Conservation (phyloP, 2,329 filamentous ascomycete genomes). For the Cladosporium phlei region DNA sequence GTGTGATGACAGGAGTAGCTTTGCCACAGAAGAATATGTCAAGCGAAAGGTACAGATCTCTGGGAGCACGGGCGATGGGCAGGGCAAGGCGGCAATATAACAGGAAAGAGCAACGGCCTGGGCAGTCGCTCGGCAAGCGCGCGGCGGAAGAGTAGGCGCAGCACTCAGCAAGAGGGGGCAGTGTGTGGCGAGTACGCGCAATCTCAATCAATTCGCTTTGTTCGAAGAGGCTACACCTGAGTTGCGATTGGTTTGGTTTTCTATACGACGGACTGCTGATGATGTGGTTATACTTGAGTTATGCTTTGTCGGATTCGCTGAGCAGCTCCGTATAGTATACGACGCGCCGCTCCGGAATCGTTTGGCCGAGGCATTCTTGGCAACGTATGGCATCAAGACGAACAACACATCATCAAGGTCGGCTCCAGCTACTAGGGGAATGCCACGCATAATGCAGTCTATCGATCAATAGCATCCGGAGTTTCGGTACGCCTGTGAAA, state of each 20-base stretch:
- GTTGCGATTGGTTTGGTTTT: not conserved
- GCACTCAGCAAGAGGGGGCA: not conserved
- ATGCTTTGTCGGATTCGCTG: too few species aligned
- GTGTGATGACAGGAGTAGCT: not conserved
- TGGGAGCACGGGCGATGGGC: constrained; percentile 6
- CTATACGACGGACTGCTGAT: too few species aligned
- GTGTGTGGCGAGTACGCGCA: constrained; percentile 1
- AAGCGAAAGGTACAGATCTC: not conserved
- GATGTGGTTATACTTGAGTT: too few species aligned
- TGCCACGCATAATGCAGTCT: too few species aligned
- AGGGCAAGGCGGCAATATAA: constrained; percentile 9
- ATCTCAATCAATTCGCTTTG: not conserved
- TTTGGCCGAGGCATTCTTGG: too few species aligned
- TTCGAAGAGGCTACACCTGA: not conserved
- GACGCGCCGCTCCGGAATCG: too few species aligned
- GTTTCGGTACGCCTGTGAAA: too few species aligned
- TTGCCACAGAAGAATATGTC: not conserved
- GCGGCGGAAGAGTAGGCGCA: constrained; percentile 6
- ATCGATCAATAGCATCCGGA: too few species aligned
- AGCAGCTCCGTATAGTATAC: too few species aligned
- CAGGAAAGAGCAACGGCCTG: constrained; percentile 4
- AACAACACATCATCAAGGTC: too few species aligned
- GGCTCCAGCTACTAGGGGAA: too few species aligned
- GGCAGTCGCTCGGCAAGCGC: not conserved
- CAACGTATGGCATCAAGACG: too few species aligned